Base-by-base conservation (phyloP, 2,329 filamentous ascomycete genomes). In the Colletotrichum truncatum region DNA sequence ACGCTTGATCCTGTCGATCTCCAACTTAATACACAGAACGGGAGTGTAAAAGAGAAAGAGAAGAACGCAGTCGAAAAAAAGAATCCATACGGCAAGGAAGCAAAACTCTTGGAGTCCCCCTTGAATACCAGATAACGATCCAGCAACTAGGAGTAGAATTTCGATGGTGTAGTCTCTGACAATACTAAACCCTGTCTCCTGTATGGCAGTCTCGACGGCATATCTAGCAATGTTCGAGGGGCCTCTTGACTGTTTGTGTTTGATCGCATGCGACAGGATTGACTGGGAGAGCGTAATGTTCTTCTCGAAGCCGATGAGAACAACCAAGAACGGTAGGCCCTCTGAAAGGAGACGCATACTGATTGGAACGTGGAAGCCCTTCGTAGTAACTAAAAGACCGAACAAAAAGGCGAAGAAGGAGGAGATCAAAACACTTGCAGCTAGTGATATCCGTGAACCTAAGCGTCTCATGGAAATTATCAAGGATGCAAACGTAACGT, bases 1-100 rank as follows among this genome's bases (percentile, higher is more conserved):
- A 64, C 96, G 93, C 83, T 95, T 97, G 83, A 99, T 98, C 49
- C 96, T 92, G 82, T 97, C 99, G 78, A 99, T 97, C 79, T 99
- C 96, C 7, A 99, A 90, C 83, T 99, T 99, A 83, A 99, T 97
- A 81, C 94, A 97, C 49, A 99, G 87, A 72, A 99, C 97, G 2
- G 96, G 93, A 12, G 94, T 98, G 83, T 97, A 99, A 81, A 99
- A 98, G 52, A 95, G 97, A 81, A 99, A 97, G 38, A 99, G 90
- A 69, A 99, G 85, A 67, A 97, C 84, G 78, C 94, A 94, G 81
- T 99, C 96, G 75, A 98, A 99, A 79, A 98, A 91, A 54, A 99
- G 82, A 67, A 98, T 98, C 96, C 95, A 98, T 1, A 94, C 94
- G 8, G 94, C 96, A 30, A 99, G 84, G 86, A 99, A 98, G 83